Evolutionary conservation across 768 basidiomycete genomes (phyloP).

Genomic region (Pilatotrama ljubarskyi): DNA sequence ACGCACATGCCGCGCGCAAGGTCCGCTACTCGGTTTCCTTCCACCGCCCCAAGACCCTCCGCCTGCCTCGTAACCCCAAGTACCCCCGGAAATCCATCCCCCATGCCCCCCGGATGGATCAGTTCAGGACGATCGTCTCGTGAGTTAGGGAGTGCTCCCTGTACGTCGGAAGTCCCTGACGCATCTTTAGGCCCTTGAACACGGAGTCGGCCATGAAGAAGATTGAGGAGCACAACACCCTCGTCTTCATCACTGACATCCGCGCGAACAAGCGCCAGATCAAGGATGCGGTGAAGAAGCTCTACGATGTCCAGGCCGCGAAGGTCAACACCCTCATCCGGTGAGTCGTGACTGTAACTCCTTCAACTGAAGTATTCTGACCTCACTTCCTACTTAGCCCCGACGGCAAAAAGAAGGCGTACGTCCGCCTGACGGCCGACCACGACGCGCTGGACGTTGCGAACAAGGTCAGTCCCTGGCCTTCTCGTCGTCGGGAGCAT

Average conservation of each 20-base stretch:
- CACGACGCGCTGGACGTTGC: slow-evolving; percentile 96
- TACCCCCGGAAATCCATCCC: slow-evolving; percentile 96
- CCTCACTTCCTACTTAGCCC: slow-evolving; percentile 58
- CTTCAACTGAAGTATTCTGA: no score
- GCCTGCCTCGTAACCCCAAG: slow-evolving; percentile 78
- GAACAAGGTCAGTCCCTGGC: slow-evolving; percentile 71
- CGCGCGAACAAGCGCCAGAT: slow-evolving; percentile 98
- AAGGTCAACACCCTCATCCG: slow-evolving; percentile 99
- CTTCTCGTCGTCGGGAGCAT: neutral
- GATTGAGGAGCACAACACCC: slow-evolving; percentile 99
- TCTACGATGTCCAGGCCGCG: slow-evolving; percentile 94
- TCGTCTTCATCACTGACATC: slow-evolving; percentile 97
- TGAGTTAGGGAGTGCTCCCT: slow-evolving; percentile 40
- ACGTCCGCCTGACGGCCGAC: slow-evolving; percentile 92
- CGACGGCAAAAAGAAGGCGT: slow-evolving; percentile 99
- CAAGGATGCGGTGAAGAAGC: slow-evolving; percentile 99
- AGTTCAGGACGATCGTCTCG: slow-evolving; percentile 92
- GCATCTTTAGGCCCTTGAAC: slow-evolving; percentile 70
- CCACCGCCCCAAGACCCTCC: slow-evolving; percentile 94
- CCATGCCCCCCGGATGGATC: slow-evolving; percentile 94
- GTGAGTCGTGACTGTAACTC: slow-evolving; percentile 53
- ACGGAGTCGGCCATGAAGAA: slow-evolving; percentile 99
- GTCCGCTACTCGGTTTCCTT: slow-evolving; percentile 85
- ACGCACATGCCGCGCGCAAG: slow-evolving; percentile 77
- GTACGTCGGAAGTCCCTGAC: neutral